Evolutionary conservation across 192 early-diverging fungal species (phyloP).

Genomic region (Mortierella alpina): DNA sequence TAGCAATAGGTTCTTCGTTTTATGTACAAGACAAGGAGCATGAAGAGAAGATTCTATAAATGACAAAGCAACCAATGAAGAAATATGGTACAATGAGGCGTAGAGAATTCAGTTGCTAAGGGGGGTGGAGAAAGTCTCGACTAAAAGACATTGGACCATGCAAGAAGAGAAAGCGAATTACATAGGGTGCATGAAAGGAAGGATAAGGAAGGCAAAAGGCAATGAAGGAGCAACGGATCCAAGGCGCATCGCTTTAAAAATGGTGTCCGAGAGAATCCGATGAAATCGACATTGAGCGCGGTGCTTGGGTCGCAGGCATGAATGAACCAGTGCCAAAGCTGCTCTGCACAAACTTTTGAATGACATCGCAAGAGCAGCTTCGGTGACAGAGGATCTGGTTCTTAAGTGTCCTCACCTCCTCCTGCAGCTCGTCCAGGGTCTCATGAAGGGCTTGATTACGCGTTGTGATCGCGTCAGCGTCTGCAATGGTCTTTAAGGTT

Average conservation of each 20-base stretch:
- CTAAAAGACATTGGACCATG: too few species aligned
- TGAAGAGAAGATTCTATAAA: too few species aligned
- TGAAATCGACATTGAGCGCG: background rate
- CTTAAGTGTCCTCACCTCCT: constrained; percentile 49
- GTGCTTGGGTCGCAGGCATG: background rate
- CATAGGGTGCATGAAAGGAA: too few species aligned
- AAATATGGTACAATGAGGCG: too few species aligned
- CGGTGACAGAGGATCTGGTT: constrained; percentile 51
- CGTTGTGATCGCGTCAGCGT: constrained; percentile 42
- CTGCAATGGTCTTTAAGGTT: constrained; percentile 45
- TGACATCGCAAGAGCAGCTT: constrained; percentile 47
- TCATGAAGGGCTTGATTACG: constrained; percentile 45
- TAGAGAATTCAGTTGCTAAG: too few species aligned
- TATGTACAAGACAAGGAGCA: too few species aligned
- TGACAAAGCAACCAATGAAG: too few species aligned
- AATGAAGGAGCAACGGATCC: too few species aligned
- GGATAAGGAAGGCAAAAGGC: too few species aligned
- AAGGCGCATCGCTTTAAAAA: background rate
- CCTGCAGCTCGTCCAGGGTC: constrained; percentile 25
- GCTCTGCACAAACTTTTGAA: constrained; percentile 48
- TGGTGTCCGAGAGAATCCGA: constrained; percentile 1
- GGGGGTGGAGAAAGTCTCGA: too few species aligned
- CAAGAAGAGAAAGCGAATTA: too few species aligned
- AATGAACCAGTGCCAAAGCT: constrained; percentile 7
- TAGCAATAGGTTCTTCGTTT: too few species aligned